phyloP scores from a whole-genome alignment of 441 rosid species.

The Rhodomyrtus psidioides region DNA sequence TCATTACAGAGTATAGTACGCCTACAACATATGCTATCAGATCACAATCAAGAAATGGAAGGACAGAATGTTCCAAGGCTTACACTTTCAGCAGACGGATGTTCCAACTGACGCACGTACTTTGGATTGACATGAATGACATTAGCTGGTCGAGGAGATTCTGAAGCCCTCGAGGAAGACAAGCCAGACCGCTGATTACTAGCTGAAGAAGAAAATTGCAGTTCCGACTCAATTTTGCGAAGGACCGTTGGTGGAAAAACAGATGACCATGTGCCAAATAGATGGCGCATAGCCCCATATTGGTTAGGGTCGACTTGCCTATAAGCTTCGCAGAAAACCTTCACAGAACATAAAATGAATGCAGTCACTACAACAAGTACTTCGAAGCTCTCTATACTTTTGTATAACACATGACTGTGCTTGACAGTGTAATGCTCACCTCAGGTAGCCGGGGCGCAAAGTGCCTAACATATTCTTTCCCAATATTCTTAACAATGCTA shows the following conservation, averaged over 20 bases:
- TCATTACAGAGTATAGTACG: background rate
- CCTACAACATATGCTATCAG: background rate
- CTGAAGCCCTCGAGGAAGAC: slow-evolving; percentile 49
- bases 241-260: slow-evolving; percentile 72
- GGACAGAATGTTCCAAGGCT: slow-evolving; percentile 18
- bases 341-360: background rate
- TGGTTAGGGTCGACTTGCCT: slow-evolving; percentile 62
- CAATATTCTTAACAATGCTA: slow-evolving; percentile 91
- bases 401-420: background rate
- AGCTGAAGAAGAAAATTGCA: slow-evolving; percentile 46
- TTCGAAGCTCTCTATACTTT: background rate
- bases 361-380: background rate
- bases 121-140: slow-evolving; percentile 98
- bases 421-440: slow-evolving; percentile 38
- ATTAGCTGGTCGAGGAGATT: slow-evolving; percentile 65
- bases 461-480: slow-evolving; percentile 56
- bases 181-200: slow-evolving; percentile 39
- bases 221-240: slow-evolving; percentile 58
- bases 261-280: slow-evolving; percentile 94
- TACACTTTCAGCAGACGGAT: slow-evolving; percentile 61
- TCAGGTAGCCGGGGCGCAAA: slow-evolving; percentile 84
- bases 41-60: background rate
- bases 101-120: slow-evolving; percentile 80
- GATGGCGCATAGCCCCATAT: slow-evolving; percentile 77
- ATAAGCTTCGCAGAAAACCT: slow-evolving; percentile 88